phyloP scores from a whole-genome alignment of 768 basidiomycete species.

The Suillus brevipes region DNA sequence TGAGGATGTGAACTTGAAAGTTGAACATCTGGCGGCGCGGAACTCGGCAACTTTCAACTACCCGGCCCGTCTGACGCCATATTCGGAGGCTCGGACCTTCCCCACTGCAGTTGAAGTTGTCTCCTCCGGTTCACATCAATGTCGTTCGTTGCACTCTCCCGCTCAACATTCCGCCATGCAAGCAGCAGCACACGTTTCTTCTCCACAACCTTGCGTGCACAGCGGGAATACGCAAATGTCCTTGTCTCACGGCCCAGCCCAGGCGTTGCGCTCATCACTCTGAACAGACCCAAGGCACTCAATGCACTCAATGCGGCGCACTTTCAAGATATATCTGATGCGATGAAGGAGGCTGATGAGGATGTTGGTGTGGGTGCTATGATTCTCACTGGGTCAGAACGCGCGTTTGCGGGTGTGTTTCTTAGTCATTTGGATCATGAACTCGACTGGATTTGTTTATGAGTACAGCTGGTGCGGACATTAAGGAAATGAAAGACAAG shows the following conservation, averaged over 20 bases:
- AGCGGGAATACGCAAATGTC: conserved; percentile 57
- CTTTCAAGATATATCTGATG: conserved; percentile 79
- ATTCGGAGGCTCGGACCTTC: neutral
- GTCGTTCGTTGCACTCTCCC: conserved; percentile 16
- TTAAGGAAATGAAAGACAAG: conserved; percentile 99
- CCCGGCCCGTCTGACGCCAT: neutral
- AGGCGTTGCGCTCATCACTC: conserved; percentile 74
- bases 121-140: conserved; percentile 14
- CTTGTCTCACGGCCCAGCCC: conserved; percentile 68
- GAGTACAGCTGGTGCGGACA: conserved; percentile 85
- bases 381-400: conserved; percentile 90
- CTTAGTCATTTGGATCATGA: neutral
- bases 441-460: conserved; percentile 7
- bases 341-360: conserved; percentile 65
- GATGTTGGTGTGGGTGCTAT: conserved; percentile 79
- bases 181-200: conserved; percentile 19
- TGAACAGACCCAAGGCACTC: conserved; percentile 87
- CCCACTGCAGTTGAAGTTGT: neutral
- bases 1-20: neutral
- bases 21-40: neutral
- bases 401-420: conserved; percentile 84
- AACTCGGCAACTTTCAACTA: neutral
- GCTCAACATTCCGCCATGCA: conserved; percentile 10
- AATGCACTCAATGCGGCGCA: conserved; percentile 86
- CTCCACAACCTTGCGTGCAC: conserved; percentile 30